These are phyloP conservation scores for Solanum aculeatissimum DNA, from an alignment of 305 asterid species.

Conservation along the genomic window DNA sequence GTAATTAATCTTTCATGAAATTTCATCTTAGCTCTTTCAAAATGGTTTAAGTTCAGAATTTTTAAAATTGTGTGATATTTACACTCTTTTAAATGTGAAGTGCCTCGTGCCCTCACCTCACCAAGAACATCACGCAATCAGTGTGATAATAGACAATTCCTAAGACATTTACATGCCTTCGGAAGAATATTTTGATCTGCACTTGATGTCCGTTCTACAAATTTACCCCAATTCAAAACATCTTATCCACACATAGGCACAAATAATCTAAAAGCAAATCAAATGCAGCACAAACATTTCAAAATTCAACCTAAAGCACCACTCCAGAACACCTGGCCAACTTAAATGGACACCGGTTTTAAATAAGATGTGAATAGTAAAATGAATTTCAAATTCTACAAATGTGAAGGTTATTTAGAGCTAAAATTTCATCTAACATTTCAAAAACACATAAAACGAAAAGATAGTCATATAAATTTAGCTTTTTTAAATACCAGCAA, in stretches of 20 bases:
- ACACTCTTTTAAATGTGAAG: neutral
- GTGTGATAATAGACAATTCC: neutral
- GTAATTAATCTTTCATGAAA: neutral
- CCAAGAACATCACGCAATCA: neutral
- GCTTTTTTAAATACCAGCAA: constrained; percentile 33
- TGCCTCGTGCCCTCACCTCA: neutral
- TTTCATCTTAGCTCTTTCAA: neutral
- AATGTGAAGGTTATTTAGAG: neutral
- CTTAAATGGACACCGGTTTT: too few relatives aligned
- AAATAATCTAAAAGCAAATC: neutral
- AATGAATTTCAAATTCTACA: neutral
- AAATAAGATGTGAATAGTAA: neutral
- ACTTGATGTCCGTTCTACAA: neutral
- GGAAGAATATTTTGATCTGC: neutral
- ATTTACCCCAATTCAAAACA: neutral
- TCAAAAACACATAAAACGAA: neutral
- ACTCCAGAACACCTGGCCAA: neutral
- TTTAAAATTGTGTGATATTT: neutral
- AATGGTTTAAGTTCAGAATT: neutral
- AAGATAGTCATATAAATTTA: neutral
- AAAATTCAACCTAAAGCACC: neutral
- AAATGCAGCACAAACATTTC: neutral
- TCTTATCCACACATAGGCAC: neutral
- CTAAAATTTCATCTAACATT: neutral
- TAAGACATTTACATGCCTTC: neutral